phyloP scores from a whole-genome alignment of 768 basidiomycete genomes.

The Psilocybe subaeruginosa region DNA sequence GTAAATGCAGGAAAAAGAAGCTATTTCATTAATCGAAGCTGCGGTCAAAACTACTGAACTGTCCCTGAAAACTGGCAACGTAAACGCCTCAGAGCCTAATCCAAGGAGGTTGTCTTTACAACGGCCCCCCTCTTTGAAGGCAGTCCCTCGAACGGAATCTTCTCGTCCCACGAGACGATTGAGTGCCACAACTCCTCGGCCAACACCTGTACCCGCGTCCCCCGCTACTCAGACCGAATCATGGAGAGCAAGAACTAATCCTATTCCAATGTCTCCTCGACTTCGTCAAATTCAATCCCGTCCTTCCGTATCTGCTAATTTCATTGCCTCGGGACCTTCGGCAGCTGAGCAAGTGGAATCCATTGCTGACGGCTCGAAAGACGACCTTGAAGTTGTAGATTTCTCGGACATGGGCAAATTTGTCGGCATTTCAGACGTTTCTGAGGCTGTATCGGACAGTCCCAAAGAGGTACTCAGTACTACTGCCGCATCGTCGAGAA shows the following conservation, averaged over 20 bases:
- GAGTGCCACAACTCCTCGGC: slow-evolving; percentile 25
- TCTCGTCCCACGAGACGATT: slow-evolving; percentile 29
- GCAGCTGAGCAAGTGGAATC: slow-evolving; percentile 45
- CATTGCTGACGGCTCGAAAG: slow-evolving; percentile 50
- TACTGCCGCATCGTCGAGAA: slow-evolving; percentile 22
- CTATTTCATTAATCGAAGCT: slow-evolving; percentile 48
- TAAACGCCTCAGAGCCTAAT: slow-evolving; percentile 5
- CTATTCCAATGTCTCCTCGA: slow-evolving; percentile 32
- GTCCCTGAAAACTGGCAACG: slow-evolving; percentile 1
- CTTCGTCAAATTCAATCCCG: slow-evolving; percentile 32
- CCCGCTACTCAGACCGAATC: slow-evolving; percentile 51
- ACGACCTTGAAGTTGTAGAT: slow-evolving; percentile 79
- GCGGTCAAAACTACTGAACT: slow-evolving; percentile 35
- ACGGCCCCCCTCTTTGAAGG: slow-evolving; percentile 38
- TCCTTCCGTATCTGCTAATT: slow-evolving; percentile 27
- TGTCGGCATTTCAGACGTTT: slow-evolving; percentile 42
- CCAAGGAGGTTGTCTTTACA: slow-evolving; percentile 22
- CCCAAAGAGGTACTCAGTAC: slow-evolving; percentile 21
- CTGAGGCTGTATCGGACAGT: slow-evolving; percentile 23
- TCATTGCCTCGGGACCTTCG: slow-evolving; percentile 36
- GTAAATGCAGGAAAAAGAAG: slow-evolving; percentile 36
- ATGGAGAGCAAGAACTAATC: slow-evolving; percentile 63
- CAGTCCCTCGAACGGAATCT: slow-evolving; percentile 28
- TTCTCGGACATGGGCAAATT: slow-evolving; percentile 79
- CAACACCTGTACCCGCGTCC: slow-evolving; percentile 19